Evolutionary conservation across 345 rosid genomes (phyloP).

Genomic region (Conringia planisiliqua): DNA sequence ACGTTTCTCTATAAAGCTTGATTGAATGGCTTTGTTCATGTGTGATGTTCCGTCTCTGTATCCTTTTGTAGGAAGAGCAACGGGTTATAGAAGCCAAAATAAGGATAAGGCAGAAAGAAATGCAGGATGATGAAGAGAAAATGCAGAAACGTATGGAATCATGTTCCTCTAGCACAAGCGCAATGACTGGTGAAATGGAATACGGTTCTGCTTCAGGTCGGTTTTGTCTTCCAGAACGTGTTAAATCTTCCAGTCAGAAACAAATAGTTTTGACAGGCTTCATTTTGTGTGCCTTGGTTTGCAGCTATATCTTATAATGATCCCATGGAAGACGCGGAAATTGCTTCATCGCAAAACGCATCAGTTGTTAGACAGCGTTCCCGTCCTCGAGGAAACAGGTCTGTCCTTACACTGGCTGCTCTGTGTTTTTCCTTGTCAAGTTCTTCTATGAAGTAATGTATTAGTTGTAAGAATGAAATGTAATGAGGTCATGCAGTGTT

Average conservation of each 20-base stretch:
- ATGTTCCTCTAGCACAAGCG: conserved; percentile 55
- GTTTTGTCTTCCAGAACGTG: not conserved
- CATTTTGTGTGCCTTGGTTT: not conserved
- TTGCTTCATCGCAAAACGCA: conserved; percentile 42
- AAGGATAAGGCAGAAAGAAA: conserved; percentile 80
- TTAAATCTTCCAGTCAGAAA: not conserved
- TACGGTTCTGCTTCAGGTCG: conserved; percentile 55
- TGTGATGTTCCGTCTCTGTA: not conserved
- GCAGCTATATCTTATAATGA: conserved; percentile 54
- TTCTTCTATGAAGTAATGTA: not conserved
- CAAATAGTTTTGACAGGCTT: not conserved
- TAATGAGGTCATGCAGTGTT: not conserved
- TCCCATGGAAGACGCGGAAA: conserved; percentile 48
- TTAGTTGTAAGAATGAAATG: not conserved
- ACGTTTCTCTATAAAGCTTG: not conserved
- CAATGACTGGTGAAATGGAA: conserved; percentile 53
- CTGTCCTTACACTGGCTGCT: not conserved
- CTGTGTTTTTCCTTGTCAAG: not conserved
- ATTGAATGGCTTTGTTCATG: not conserved
- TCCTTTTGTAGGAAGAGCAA: conserved; percentile 76
- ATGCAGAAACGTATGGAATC: conserved; percentile 70
- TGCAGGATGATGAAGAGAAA: conserved; percentile 85
- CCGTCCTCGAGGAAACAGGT: conserved; percentile 59
- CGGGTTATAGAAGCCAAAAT: conserved; percentile 95
- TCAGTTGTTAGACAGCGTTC: conserved; percentile 47